phyloP scores from a whole-genome alignment of 164 flowering plant genomes.

The Hamamelis virginiana region DNA sequence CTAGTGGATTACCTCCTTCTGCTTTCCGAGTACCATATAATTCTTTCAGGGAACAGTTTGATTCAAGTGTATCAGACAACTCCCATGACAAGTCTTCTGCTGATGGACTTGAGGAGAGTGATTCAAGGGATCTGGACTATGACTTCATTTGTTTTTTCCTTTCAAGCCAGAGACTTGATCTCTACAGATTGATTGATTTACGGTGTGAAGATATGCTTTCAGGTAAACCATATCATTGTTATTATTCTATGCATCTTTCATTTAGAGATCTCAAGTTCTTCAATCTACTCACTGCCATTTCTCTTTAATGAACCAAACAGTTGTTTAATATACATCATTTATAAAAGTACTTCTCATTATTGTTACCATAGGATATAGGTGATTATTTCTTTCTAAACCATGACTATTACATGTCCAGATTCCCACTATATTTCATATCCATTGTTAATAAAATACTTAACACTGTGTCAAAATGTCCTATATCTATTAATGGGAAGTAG shows the following conservation, averaged over 20 bases:
- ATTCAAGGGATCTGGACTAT: conserved; percentile 65
- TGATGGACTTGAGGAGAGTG: conserved; percentile 28
- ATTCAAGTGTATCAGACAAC: conserved; percentile 25
- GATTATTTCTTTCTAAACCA: too few relatives aligned
- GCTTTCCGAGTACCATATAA: conserved; percentile 84
- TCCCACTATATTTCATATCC: too few relatives aligned
- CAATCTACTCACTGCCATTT: too few relatives aligned
- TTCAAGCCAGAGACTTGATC: conserved; percentile 73
- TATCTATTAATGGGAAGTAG: too few relatives aligned
- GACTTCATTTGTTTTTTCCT: conserved; percentile 90
- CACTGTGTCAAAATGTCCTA: too few relatives aligned
- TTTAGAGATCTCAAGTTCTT: neutral
- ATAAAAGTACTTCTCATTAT: too few relatives aligned
- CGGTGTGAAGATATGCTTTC: conserved; percentile 96
- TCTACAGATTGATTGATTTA: conserved; percentile 75
- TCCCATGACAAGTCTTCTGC: conserved; percentile 29
- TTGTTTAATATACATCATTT: too few relatives aligned
- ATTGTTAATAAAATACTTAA: too few relatives aligned
- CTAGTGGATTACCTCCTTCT: conserved; percentile 91
- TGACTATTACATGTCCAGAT: too few relatives aligned
- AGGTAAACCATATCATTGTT: conserved; percentile 43
- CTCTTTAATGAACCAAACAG: too few relatives aligned
- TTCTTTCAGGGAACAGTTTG: conserved; percentile 54
- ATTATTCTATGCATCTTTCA: neutral
- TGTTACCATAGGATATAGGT: too few relatives aligned